Percentiles rank a stretch among this genome's conserved stretches.
These are phyloP conservation scores for Oxyria digyna DNA, from an alignment of 148 eudicot genomes.

Conservation along the genomic window DNA sequence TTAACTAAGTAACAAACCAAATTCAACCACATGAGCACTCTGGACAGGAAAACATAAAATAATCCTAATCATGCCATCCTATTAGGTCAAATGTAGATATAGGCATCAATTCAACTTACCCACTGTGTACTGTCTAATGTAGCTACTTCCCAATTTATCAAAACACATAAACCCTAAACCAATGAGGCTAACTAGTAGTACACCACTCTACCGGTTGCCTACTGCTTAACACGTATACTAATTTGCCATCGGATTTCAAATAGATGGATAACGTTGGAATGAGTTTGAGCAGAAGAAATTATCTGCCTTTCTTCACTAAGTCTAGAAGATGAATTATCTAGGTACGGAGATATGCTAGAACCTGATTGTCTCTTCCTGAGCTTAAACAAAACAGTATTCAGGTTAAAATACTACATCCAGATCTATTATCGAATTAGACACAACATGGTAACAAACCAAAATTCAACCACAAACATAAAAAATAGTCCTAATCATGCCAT, in stretches of 20 bases:
- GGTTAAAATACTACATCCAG: constrained; percentile 1
- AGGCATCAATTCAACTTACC: neutral
- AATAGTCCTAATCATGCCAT: too few relatives aligned
- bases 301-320: constrained; percentile 35
- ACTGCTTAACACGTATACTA: neutral
- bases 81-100: neutral
- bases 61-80: too few relatives aligned
- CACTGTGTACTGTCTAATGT: neutral
- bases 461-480: too few relatives aligned
- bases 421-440: neutral
- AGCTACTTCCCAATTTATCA: neutral
- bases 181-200: neutral
- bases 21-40: neutral
- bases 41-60: too few relatives aligned
- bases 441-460: too few relatives aligned
- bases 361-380: constrained; percentile 53
- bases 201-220: neutral
- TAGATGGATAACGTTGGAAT: neutral
- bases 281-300: too few relatives aligned
- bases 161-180: neutral
- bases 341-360: constrained; percentile 54
- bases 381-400: neutral
- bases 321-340: constrained; percentile 33
- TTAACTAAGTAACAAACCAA: neutral
- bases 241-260: neutral